Base-by-base conservation (phyloP, 441 rosid genomes). In the Adansonia grandidieri region DNA sequence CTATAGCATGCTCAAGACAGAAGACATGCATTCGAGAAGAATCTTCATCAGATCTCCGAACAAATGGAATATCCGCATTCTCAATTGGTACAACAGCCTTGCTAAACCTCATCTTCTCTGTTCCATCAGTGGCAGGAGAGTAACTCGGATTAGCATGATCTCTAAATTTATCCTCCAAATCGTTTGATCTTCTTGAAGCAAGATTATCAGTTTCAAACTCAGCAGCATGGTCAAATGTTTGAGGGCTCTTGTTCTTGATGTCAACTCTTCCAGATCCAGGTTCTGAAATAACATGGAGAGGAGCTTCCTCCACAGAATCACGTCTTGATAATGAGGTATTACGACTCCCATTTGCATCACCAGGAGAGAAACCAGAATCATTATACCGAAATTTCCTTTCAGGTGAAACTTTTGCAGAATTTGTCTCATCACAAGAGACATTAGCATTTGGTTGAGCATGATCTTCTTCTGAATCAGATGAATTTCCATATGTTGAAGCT, bases 1-100 rank as follows among this genome's bases (percentile, higher is more conserved):
- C 97, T 15, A 89, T 84, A 79, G 98, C 99, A 84, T 97, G 98
- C 91, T 97, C 96, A 77, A 97, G 98, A 86, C 98, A 97, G 85
- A 97, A 97, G 50, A 97, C 91, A 71, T 97, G 98, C 87, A 91
- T 69, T 63, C 89, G 92, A 80, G 92, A 95, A 80, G 97, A 91
- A 84, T 92, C 95, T 62, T 92, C 97, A 80, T 91, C 88, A 74
- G 85, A 88, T 75, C 79, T 85, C 51, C 81, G 89, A 80, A 85
- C 48, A 84, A 87, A 84, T 4, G 86, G 79, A 19, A 80, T 58
- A 76, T 79, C 80, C 24, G 82, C 53, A 42, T 71, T 78, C 74
- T 82, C 82, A 9, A 11, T 22, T 54, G 70, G 83, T 72, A 42
- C 77, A 54, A 57, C 48, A 40, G 77, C 78, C 62, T 81, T 83